phyloP scores from a whole-genome alignment of 176 grass and related monocot species.

The Ampelocalamus luodianensis region DNA sequence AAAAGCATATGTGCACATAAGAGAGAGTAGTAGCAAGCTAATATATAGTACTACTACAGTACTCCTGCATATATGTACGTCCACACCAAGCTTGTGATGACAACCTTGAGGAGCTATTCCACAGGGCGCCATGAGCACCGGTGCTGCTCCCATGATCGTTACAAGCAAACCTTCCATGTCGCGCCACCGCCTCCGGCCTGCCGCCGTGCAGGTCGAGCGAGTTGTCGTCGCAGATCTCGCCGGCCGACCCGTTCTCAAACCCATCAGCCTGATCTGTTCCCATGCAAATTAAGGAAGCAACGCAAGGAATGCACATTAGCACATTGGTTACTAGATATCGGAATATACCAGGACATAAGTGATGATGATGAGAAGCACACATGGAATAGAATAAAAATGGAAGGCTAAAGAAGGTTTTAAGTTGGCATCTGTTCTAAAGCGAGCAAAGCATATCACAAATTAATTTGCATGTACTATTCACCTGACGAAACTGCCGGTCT shows the following conservation, averaged over 20 bases:
- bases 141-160: conserved; percentile 50
- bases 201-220: conserved; percentile 49
- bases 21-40: neutral
- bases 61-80: neutral
- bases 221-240: conserved; percentile 77
- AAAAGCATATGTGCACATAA: neutral
- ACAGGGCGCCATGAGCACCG: conserved; percentile 49
- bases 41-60: neutral
- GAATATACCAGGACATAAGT: conserved; percentile 32
- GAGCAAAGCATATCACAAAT: conserved; percentile 27
- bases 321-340: neutral
- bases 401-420: conserved; percentile 37
- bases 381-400: conserved; percentile 44
- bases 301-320: conserved; percentile 12
- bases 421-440: conserved; percentile 51
- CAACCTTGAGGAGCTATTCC: conserved; percentile 70
- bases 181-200: conserved; percentile 29
- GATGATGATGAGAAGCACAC: conserved; percentile 1
- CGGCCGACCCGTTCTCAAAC: conserved; percentile 61
- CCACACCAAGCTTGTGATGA: neutral
- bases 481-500: conserved; percentile 74
- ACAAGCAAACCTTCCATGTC: conserved; percentile 58
- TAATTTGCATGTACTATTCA: conserved; percentile 45
- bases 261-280: conserved; percentile 60
- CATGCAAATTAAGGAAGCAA: neutral